Conservation (phyloP, 1,284 basidiomycete genomes). For the Gastroboletus turbinatus region DNA sequence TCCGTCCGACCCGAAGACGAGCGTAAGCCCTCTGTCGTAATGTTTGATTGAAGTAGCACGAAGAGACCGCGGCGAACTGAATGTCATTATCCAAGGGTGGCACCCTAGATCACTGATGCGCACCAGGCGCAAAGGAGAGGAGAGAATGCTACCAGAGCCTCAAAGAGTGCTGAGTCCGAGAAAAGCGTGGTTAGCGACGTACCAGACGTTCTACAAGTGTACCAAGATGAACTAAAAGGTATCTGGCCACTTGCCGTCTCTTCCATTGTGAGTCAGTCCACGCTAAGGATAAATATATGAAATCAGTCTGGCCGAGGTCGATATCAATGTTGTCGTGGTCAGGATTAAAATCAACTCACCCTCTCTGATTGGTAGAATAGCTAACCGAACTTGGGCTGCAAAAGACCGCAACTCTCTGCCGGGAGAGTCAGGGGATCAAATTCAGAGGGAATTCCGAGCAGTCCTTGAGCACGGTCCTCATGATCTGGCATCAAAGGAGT, state of each 20-base stretch:
- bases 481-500: not conserved
- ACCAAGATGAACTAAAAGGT: not conserved
- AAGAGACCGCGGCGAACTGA: conserved; percentile 11
- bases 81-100: conserved; percentile 21
- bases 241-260: not conserved
- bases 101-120: conserved; percentile 25
- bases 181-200: conserved; percentile 4
- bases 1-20: conserved; percentile 29
- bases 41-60: conserved; percentile 11
- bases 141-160: conserved; percentile 18
- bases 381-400: not conserved
- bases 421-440: not conserved
- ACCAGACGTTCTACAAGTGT: not conserved
- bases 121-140: conserved; percentile 26
- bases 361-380: not conserved
- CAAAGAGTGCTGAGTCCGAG: not conserved
- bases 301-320: conserved; percentile 2
- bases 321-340: not conserved
- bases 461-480: not conserved
- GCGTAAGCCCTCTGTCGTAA: conserved; percentile 22
- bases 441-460: not conserved
- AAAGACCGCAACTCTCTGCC: not conserved
- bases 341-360: conserved; percentile 1
- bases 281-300: not conserved
- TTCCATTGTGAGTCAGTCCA: conserved; percentile 15